Evolutionary conservation across 495 filamentous ascomycete species (phyloP).

Genomic region (Lasiosphaeria miniovina): DNA sequence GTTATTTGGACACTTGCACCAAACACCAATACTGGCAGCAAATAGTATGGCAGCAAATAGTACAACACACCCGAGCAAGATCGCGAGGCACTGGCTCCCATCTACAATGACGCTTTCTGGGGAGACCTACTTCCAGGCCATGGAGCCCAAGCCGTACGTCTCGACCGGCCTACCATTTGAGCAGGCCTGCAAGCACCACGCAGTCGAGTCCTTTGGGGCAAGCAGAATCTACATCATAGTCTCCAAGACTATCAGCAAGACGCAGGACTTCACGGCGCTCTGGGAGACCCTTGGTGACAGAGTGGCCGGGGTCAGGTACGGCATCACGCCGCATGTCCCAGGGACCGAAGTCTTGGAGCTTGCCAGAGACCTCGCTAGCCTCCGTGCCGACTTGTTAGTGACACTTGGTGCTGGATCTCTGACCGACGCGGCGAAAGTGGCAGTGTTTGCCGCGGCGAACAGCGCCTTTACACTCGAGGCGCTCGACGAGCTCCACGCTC

Average conservation of each 20-base stretch:
- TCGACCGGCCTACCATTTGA: slow-evolving; percentile 53
- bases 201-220: slow-evolving; percentile 50
- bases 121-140: slow-evolving; percentile 34
- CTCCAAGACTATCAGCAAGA: slow-evolving; percentile 57
- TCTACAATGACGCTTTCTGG: slow-evolving; percentile 7
- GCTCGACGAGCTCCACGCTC: slow-evolving; percentile 41
- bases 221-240: slow-evolving; percentile 57
- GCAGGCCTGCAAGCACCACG: slow-evolving; percentile 48
- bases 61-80: too few relatives aligned
- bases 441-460: slow-evolving; percentile 48
- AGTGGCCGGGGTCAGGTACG: slow-evolving; percentile 51
- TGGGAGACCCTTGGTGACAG: slow-evolving; percentile 44
- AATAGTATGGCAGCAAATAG: too few relatives aligned
- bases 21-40: too few relatives aligned
- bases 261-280: slow-evolving; percentile 46
- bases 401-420: slow-evolving; percentile 61
- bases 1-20: too few relatives aligned
- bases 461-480: slow-evolving; percentile 40
- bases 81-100: too few relatives aligned
- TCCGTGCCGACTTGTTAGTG: slow-evolving; percentile 53
- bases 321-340: slow-evolving; percentile 58
- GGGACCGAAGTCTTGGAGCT: slow-evolving; percentile 60
- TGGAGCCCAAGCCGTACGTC: slow-evolving; percentile 37
- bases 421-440: slow-evolving; percentile 61
- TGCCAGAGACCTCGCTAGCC: slow-evolving; percentile 43